phyloP scores from a whole-genome alignment of 495 filamentous ascomycete species.

The Corynascus novoguineensis region DNA sequence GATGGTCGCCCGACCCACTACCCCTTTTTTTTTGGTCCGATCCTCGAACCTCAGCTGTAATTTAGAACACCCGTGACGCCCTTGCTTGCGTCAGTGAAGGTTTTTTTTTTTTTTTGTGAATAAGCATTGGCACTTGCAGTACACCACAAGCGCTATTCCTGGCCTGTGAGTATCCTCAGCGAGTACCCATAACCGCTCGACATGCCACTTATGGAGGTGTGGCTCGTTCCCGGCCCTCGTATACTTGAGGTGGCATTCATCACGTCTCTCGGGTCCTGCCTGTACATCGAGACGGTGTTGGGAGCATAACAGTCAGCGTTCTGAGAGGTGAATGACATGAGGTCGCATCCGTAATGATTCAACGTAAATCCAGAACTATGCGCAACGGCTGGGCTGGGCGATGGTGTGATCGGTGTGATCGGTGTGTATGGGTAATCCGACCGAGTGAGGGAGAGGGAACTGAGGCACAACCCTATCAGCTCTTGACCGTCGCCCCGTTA shows the following conservation, averaged over 20 bases:
- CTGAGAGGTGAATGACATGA: neutral
- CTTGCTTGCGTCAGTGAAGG: neutral
- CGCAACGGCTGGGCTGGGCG: neutral
- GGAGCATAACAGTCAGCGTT: neutral
- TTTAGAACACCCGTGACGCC: neutral
- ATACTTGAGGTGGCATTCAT: neutral
- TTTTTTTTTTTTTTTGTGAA: too few relatives aligned
- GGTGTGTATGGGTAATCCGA: conserved; percentile 2
- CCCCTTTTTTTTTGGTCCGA: neutral
- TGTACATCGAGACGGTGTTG: neutral
- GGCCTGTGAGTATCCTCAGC: neutral
- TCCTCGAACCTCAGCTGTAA: too few relatives aligned
- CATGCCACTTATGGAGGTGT: neutral
- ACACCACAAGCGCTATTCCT: neutral
- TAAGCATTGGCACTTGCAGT: neutral
- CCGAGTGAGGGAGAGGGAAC: neutral
- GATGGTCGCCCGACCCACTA: neutral
- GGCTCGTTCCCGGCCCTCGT: neutral
- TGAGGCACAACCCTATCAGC: neutral
- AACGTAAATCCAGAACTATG: neutral
- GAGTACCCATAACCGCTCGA: neutral
- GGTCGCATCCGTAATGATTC: neutral
- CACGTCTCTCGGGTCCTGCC: neutral
- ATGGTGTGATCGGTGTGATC: conserved; percentile 4
- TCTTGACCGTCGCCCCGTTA: neutral